Evolutionary conservation across 768 basidiomycete species (phyloP).

Genomic region (Harrya chromipes): DNA sequence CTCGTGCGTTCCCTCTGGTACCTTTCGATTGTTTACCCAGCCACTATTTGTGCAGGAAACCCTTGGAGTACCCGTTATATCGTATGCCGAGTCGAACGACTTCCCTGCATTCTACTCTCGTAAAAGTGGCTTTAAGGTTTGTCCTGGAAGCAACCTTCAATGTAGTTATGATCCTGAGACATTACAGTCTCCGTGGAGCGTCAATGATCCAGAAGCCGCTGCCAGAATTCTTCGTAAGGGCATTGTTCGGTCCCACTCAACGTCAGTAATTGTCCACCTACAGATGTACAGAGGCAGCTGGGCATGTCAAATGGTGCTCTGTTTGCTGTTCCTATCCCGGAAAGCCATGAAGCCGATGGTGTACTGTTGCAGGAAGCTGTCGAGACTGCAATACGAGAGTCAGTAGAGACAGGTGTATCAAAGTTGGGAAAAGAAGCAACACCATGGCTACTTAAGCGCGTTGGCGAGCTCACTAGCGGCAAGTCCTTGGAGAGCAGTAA

Average conservation of each 20-base stretch:
- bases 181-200: constrained; percentile 74
- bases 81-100: constrained; percentile 69
- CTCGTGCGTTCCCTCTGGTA: constrained; percentile 43
- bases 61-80: constrained; percentile 86
- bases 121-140: constrained; percentile 71
- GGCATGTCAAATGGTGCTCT: constrained; percentile 74
- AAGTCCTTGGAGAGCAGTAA: constrained; percentile 69
- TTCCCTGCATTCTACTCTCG: constrained; percentile 96
- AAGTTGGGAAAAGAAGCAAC: constrained; percentile 87
- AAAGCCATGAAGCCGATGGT: constrained; percentile 65
- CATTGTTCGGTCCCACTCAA: not conserved
- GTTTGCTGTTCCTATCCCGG: constrained; percentile 89
- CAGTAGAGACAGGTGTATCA: constrained; percentile 75
- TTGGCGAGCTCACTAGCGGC: constrained; percentile 77
- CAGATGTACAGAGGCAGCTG: constrained; percentile 70
- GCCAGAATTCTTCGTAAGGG: constrained; percentile 72
- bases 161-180: not conserved
- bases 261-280: not conserved
- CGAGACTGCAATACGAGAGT: constrained; percentile 81
- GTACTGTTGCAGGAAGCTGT: constrained; percentile 70
- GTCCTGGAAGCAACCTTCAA: not conserved
- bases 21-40: not conserved
- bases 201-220: constrained; percentile 58
- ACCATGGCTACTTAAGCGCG: constrained; percentile 87
- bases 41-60: constrained; percentile 64